These are phyloP conservation scores for Scytalidium lignicola DNA, from an alignment of 2,329 filamentous ascomycete species.

Conservation along the genomic window DNA sequence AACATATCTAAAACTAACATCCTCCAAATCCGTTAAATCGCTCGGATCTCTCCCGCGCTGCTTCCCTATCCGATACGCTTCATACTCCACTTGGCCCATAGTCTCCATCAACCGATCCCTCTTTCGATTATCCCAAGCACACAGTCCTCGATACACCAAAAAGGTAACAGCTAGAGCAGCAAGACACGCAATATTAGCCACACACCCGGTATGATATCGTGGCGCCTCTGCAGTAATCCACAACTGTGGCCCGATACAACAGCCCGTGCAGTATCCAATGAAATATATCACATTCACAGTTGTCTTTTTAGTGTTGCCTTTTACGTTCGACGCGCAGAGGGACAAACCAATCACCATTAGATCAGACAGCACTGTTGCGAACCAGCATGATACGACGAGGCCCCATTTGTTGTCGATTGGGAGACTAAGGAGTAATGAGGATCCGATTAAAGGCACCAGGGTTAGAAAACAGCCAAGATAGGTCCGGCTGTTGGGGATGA, in stretches of 20 bases:
- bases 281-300: conserved; percentile 67
- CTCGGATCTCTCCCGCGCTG: conserved; percentile 25
- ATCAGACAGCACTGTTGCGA: conserved; percentile 26
- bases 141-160: conserved; percentile 24
- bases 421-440: conserved; percentile 38
- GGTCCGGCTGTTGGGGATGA: conserved; percentile 20
- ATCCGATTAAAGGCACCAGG: conserved; percentile 27
- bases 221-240: conserved; percentile 28
- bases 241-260: conserved; percentile 27
- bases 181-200: conserved; percentile 26
- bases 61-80: conserved; percentile 24
- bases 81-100: conserved; percentile 27
- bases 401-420: conserved; percentile 27
- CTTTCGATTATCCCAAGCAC: conserved; percentile 27
- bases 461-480: conserved; percentile 25
- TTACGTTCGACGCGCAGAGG: conserved; percentile 57
- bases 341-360: conserved; percentile 33
- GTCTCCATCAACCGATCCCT: conserved; percentile 23
- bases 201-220: conserved; percentile 26
- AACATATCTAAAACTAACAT: conserved; percentile 20
- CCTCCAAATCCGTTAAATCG: conserved; percentile 33
- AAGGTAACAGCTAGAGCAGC: conserved; percentile 27
- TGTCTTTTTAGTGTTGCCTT: conserved; percentile 70
- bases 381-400: conserved; percentile 27
- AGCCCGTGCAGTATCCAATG: conserved; percentile 65